Percentiles rank a stretch among this genome's conserved stretches.
These are phyloP conservation scores for Sanghuangporus baumii DNA, from an alignment of 1,284 basidiomycete genomes.

Conservation along the genomic window DNA sequence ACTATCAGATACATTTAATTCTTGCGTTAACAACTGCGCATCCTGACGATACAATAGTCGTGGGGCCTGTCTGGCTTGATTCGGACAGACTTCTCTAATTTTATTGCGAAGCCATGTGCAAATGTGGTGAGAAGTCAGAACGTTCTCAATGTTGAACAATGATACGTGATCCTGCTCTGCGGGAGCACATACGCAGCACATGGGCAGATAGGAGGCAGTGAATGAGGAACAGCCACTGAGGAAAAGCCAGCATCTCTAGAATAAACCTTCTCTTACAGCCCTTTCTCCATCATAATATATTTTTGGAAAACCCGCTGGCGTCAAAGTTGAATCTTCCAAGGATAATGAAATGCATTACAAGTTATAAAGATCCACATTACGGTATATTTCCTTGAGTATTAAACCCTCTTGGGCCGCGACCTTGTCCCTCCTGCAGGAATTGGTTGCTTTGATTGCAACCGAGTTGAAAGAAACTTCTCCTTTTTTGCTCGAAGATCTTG, in stretches of 20 bases:
- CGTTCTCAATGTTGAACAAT: neutral
- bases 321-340: neutral
- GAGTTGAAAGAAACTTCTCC: conserved; percentile 19
- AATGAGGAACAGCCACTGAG: neutral
- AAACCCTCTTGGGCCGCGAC: conserved; percentile 6
- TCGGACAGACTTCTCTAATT: neutral
- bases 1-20: neutral
- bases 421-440: conserved; percentile 6
- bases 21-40: neutral
- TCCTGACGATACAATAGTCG: neutral
- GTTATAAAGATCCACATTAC: neutral
- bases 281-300: neutral
- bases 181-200: neutral
- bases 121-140: neutral
- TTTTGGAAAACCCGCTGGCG: neutral
- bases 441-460: neutral
- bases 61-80: neutral
- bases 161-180: neutral
- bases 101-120: neutral
- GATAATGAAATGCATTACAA: neutral
- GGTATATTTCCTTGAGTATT: neutral
- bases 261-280: neutral
- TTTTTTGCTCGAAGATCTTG: conserved; percentile 41
- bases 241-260: neutral
- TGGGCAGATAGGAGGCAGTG: neutral